phyloP scores from a whole-genome alignment of 441 rosid species.

The Cnidoscolus chayamansa region DNA sequence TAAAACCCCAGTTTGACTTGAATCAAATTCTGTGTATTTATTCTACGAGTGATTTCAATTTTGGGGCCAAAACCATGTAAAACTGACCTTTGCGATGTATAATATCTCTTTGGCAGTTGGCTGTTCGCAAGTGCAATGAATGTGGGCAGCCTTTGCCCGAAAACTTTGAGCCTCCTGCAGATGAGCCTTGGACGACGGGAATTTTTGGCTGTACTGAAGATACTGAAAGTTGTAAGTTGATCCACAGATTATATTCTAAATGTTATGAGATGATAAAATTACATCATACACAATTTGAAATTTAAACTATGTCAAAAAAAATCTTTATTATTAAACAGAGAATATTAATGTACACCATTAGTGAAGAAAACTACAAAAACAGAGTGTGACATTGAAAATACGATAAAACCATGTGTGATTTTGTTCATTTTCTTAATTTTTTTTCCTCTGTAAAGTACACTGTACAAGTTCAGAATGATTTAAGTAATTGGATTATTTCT shows the following conservation, averaged over 20 bases:
- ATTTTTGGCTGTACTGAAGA: conserved; percentile 79
- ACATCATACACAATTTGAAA: too few species aligned
- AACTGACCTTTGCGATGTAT: background rate
- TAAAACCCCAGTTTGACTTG: background rate
- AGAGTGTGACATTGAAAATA: too few species aligned
- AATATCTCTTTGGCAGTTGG: conserved; percentile 41
- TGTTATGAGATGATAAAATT: too few species aligned
- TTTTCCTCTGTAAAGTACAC: background rate
- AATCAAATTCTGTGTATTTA: background rate
- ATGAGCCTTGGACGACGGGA: conserved; percentile 94
- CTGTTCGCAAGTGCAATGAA: conserved; percentile 62
- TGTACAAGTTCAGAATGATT: too few species aligned
- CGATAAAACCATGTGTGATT: too few species aligned
- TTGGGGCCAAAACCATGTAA: background rate
- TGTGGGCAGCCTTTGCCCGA: conserved; percentile 86
- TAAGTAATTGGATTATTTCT: background rate
- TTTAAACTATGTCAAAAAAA: too few species aligned
- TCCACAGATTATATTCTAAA: too few species aligned
- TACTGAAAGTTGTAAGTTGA: conserved; percentile 54
- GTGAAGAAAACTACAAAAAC: too few species aligned
- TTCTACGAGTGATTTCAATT: background rate
- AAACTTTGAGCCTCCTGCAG: conserved; percentile 77
- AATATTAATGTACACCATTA: too few species aligned
- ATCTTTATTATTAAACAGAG: too few species aligned
- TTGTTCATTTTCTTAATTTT: background rate